These are phyloP conservation scores for Gossypium rotundifolium DNA, from an alignment of 345 rosid species.

Conservation along the genomic window DNA sequence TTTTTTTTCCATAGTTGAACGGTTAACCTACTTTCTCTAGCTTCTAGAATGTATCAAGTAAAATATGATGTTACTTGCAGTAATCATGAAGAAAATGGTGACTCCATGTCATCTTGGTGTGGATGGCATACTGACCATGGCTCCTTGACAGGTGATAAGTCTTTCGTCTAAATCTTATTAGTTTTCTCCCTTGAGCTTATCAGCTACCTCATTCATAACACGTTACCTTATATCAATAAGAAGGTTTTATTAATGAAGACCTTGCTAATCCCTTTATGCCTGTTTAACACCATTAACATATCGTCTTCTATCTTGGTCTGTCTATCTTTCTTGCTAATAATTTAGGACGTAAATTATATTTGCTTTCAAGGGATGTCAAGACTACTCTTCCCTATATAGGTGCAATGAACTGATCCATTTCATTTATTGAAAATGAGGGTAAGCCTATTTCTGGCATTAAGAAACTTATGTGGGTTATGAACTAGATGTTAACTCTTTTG, in stretches of 20 bases:
- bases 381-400: not conserved
- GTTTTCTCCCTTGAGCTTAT: conserved; percentile 7
- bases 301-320: not conserved
- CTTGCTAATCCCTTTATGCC: not conserved
- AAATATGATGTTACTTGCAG: conserved; percentile 31
- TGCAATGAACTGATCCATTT: not conserved
- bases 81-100: conserved; percentile 32
- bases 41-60: conserved; percentile 8
- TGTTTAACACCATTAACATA: not conserved
- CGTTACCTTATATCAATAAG: not conserved
- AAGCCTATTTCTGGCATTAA: not conserved
- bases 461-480: not conserved
- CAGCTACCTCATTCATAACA: not conserved
- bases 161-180: conserved; percentile 5
- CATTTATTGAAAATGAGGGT: not conserved
- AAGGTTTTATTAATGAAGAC: too few species aligned
- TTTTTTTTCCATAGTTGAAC: not conserved
- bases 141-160: conserved; percentile 60
- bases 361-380: not conserved
- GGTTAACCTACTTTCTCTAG: not conserved
- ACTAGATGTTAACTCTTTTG: not conserved
- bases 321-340: not conserved
- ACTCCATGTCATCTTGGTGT: conserved; percentile 81
- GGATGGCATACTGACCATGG: conserved; percentile 98
- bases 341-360: not conserved